These are phyloP conservation scores for Gleditsia sinensis DNA, from an alignment of 306 rosid species.

Conservation along the genomic window DNA sequence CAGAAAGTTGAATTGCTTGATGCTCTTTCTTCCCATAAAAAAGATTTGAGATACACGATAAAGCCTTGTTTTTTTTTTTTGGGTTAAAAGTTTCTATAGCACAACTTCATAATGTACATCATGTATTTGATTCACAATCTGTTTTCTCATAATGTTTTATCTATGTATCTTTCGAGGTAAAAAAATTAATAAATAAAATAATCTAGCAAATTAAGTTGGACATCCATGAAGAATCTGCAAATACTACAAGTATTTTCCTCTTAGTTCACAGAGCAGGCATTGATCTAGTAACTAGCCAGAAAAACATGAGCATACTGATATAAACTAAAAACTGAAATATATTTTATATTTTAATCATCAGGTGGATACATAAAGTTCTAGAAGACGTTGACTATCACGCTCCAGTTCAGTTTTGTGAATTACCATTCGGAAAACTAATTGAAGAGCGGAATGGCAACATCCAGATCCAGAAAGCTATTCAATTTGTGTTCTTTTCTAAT, in stretches of 20 bases:
- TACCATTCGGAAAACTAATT: not conserved
- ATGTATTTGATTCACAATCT: not conserved
- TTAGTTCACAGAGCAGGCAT: not conserved
- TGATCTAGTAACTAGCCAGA: not conserved
- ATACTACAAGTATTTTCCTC: not conserved
- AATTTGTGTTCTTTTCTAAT: slow-evolving; percentile 49
- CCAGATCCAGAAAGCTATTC: slow-evolving; percentile 35
- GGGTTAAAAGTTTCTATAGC: slow-evolving; percentile 10
- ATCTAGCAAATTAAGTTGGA: not conserved
- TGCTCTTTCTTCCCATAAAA: slow-evolving; percentile 2
- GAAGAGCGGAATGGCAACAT: slow-evolving; percentile 43
- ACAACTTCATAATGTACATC: not conserved
- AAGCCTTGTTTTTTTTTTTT: not conserved
- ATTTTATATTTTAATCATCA: not conserved
- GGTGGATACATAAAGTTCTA: slow-evolving; percentile 24
- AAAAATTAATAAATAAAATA: not conserved
- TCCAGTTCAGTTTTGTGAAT: not conserved
- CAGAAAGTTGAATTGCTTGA: not conserved
- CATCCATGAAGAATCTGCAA: not conserved
- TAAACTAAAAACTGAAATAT: not conserved
- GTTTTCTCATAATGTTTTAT: not conserved
- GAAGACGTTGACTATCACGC: slow-evolving; percentile 37
- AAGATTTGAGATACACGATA: not conserved
- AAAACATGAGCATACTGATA: not conserved
- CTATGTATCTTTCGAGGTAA: not conserved